A percentile compares a stretch with the other conserved stretches of the same genome.
Evolutionary conservation across 352 stramenopile genomes (phyloP).

Genomic region (Pythium grandisporangium): DNA sequence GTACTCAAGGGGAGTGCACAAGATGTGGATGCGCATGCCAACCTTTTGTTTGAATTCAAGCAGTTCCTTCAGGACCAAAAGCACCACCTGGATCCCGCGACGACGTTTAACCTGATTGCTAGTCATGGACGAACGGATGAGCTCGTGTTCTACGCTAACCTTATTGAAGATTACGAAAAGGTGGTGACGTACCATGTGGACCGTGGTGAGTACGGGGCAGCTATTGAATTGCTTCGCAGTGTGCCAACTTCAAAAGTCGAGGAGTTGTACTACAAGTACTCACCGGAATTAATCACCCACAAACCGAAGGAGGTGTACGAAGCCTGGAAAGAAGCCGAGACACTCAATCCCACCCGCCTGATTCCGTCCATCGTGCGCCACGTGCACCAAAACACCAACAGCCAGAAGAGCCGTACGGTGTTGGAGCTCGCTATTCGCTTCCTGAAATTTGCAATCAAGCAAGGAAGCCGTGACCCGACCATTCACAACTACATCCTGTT

Average conservation of each 20-base stretch:
- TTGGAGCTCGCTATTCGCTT: constrained; percentile 89
- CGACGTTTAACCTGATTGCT: constrained; percentile 88
- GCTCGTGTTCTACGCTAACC: constrained; percentile 87
- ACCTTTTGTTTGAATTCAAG: constrained; percentile 88
- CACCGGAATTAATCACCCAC: constrained; percentile 86
- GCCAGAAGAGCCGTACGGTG: constrained; percentile 54
- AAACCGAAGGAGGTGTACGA: constrained; percentile 89
- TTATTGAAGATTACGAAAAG: constrained; percentile 93
- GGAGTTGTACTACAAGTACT: constrained; percentile 93
- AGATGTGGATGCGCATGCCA: constrained; percentile 79
- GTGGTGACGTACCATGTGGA: constrained; percentile 91
- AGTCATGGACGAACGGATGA: constrained; percentile 89
- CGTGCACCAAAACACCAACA: constrained; percentile 66
- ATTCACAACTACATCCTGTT: constrained; percentile 93
- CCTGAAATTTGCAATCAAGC: constrained; percentile 90
- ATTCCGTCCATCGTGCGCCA: constrained; percentile 91
- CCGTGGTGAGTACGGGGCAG: constrained; percentile 81
- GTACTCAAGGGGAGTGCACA: constrained; percentile 72
- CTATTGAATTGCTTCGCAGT: constrained; percentile 83
- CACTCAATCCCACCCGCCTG: constrained; percentile 85
- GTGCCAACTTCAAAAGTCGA: constrained; percentile 89
- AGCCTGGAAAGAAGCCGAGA: constrained; percentile 86
- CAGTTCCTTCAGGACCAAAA: constrained; percentile 89
- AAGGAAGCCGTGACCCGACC: constrained; percentile 82
- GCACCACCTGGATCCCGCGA: constrained; percentile 76